These are phyloP conservation scores for Suillus spraguei DNA, from an alignment of 768 basidiomycete genomes.

Conservation along the genomic window DNA sequence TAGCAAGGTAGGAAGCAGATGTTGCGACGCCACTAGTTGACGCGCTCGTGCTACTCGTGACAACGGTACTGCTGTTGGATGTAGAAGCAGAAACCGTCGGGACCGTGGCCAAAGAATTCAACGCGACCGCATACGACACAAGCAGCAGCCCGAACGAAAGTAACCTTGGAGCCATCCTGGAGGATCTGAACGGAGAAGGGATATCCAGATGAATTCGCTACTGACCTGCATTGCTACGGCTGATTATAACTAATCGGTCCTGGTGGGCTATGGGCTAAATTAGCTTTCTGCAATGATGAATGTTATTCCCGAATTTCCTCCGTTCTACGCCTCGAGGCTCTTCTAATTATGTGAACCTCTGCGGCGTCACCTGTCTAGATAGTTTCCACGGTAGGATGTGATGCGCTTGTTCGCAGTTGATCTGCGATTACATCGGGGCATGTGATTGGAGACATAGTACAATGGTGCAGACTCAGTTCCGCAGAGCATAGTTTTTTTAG, in stretches of 20 bases:
- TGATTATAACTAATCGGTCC: constrained; percentile 8
- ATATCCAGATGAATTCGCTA: not conserved
- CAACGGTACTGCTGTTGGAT: constrained; percentile 13
- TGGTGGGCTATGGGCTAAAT: constrained; percentile 5
- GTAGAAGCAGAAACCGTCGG: constrained; percentile 7
- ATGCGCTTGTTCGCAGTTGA: not conserved
- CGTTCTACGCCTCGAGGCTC: not conserved
- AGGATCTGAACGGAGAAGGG: constrained; percentile 4
- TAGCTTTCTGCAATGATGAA: not conserved
- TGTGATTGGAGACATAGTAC: not conserved
- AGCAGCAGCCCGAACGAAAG: constrained; percentile 19
- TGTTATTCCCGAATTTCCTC: not conserved
- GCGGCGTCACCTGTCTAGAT: not conserved
- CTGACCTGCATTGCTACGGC: not conserved
- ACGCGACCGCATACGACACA: constrained; percentile 4
- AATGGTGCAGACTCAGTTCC: not conserved
- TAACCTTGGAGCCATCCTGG: constrained; percentile 22
- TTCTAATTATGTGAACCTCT: not conserved
- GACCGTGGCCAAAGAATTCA: constrained; percentile 5
- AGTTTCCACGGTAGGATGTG: not conserved
- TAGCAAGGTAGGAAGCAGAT: constrained; percentile 13
- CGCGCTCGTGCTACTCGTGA: constrained; percentile 8
- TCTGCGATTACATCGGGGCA: not conserved
- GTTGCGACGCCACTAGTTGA: constrained; percentile 4
- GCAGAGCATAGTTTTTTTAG: not conserved